Evolutionary conservation across 1,139 yeast species (phyloP), one percentile per base, ranked within the genome.

Genomic region (Blastobotrys aristatus): DNA sequence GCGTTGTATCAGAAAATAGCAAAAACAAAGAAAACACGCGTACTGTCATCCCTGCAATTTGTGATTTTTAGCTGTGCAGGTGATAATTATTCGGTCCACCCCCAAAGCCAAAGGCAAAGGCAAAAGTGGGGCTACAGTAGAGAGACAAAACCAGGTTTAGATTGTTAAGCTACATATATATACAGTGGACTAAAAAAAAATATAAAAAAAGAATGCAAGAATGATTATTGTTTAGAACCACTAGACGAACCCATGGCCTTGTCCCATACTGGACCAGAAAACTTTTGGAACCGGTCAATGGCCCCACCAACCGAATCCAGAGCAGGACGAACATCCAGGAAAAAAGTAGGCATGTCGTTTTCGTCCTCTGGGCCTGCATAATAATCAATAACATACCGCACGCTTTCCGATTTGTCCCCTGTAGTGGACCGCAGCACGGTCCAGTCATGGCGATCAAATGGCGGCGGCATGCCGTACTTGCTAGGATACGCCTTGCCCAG

Each of bases 401-500:
- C 80, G 68, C 79, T 66, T 55, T 74, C 59, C 86, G 90, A 77
- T 20, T 59, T 61, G 26, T 68, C 70, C n/a, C 14, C 13, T n/a
- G n/a, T n/a, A 1, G 58, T 59, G 53, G 68, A 74, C 57, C 99
- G 76, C 58, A 90, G 73, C 6, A 94, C 96, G 2, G 95, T 86
- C 99, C 99, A 94, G 68, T 94, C 99, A 61, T 94, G 99, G 65
- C 98, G 80, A 66, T 94, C 99, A 62, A 94, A 94, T 5, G 99
- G 99, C 4, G 95, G 87, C 51, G 84, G 84, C 0, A 82, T 70
- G 52, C 80, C 84, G 68, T 80, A 90, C 14, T 77, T 74, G 16
- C 75, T 70, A 1, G 98, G 97, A 70, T 83, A 84, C 2, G 82
- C 39, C 55, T 77, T 75, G 6, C 94, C 84, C 53, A 92, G 65